Evolutionary conservation across 306 rosid species (phyloP), one percentile per base, ranked within the genome.

Genomic region (Sindora glabra): DNA sequence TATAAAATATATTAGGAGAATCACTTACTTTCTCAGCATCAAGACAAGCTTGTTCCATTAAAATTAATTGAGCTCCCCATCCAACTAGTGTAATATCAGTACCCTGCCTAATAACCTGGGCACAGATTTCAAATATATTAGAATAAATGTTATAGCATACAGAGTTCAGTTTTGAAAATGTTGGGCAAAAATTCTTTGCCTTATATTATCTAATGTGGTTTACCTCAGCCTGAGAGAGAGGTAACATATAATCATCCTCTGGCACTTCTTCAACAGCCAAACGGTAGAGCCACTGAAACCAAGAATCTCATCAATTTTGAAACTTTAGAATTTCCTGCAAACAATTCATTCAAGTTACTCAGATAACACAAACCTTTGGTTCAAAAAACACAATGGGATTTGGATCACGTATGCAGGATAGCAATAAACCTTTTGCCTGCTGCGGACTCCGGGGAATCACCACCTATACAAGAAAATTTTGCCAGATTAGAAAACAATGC

Each of bases 241-340:
- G 94, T 67, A 86, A 18, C 96, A 89, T 82, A 70, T 72, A 92
- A 69, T 92, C 99, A 62, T 77, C 77, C 73, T 89, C 96, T 0
- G 99, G 95, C 60, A 92, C 96, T 69, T 92, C 95, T 81, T 89
- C 99, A 16, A 92, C 99, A 16, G 99, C 86, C 70, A 89, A 76
- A 73, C 99, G 96, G 49, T 92, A 92, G 61, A 92, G 85, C 95
- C 88, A 89, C 99, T 92, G 83, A 56, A 83, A 59, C 49, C 64
- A 72, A 29, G 29, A 59, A 36, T 37, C 21, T 46, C n/a, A 25
- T 12, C 23, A 6, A 69, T 66, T 52, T 23, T n/a, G n/a, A 33
- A 53, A 50, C 47, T 56, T 46, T 16, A 34, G 41, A 55, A 17
- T 48, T 49, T 33, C 13, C 36, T 32, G 42, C 40, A 49, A 32